Base-by-base conservation (phyloP, 371 early-diverging fungal species). In the Circinella minor region DNA sequence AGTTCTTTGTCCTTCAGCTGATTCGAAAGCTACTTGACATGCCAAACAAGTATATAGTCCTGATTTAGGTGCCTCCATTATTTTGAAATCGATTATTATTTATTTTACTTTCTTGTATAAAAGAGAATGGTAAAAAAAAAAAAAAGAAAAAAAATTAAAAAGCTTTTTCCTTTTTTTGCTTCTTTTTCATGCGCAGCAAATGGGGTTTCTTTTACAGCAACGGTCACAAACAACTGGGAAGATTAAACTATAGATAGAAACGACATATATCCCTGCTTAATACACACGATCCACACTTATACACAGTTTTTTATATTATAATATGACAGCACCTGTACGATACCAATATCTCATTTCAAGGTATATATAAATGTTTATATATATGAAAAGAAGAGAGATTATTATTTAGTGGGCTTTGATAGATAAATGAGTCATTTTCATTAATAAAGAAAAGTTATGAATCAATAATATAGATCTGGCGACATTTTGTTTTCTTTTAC, bases 1-100 rank as follows among this genome's bases (percentile, higher is more conserved):
- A 34, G 84, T 87, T 37, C 96, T 83, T 80, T 96, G 96, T 63
- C 85, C 78, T 20, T 94, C 94, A 6, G 94, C 89, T 0, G 91
- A 83, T 67, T 89, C 82, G 74, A 96, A 96, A 15, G 95, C 95
- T 1, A 95, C 94, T 70, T 94, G 93, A 80, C 96, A 96, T 10
- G 92, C 77, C 37, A 91, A 71, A 77, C 92, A 92, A 17, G 92
- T 92, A 66, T 82, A 91, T 9, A 84, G 65, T 36, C 77, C 62
- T n/a, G 65, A 54, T 48, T 49, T 49, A 10, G 54, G 54, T 51
- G 65, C 65, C 18, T 65, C 65, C 65, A 65, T 65, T 39, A 4
- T 63, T 15, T 27, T 27, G 27, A 27, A 27, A 27, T 27, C 2
- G 27, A 20, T 17, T 37, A 15, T 38, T 36, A 11, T 43, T 7